Base-by-base conservation (phyloP, 2,329 filamentous ascomycete genomes). In the Juglanconis sp. region DNA sequence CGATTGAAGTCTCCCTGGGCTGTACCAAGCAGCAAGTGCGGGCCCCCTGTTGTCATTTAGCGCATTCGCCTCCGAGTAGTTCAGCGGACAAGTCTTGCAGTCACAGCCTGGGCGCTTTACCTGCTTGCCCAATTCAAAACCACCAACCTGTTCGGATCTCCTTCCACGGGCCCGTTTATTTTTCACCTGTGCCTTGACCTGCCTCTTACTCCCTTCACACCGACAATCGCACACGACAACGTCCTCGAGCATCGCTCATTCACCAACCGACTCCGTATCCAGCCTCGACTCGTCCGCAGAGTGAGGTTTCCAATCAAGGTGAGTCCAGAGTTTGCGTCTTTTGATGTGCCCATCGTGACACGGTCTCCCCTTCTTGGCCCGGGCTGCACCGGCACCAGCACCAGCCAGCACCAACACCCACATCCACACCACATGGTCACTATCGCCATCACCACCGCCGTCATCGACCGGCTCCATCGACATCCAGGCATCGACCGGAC, bases 181-280 rank as follows among this genome's bases (percentile, higher is more conserved):
- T 60, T 63, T 60, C 58, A 53, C 57, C 54, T 57, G 42, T 55
- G 44, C 50, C 51, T 59, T 44, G 46, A 31, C 57, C 56, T 56
- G 59, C 59, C 54, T 55, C 56, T 38, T 59, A 34, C 61, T 63
- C 62, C 62, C 59, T 64, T 64, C 62, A 62, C 62, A 48, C 49
- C 60, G 56, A 61, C 53, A 54, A 52, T 57, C 35, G 54, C 54
- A 46, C 31, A 46, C 40, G 53, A 60, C 55, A 62, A 17, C 57
- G 60, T 59, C 52, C 60, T 59, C 60, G 56, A 59, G 56, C 55
- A 57, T 57, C 59, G 52, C 51, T 49, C 54, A 49, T 50, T 40
- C 42, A 63, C 57, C 57, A 57, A 52, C 35, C 10, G 30, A 13
- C 42, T 36, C 44, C 31, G 15, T 47, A 60, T 60, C 61, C 47